Percentiles rank a stretch among this genome's conserved stretches.
phyloP scores from a whole-genome alignment of 371 early-diverging fungal genomes.

The Mortierella sp. region DNA sequence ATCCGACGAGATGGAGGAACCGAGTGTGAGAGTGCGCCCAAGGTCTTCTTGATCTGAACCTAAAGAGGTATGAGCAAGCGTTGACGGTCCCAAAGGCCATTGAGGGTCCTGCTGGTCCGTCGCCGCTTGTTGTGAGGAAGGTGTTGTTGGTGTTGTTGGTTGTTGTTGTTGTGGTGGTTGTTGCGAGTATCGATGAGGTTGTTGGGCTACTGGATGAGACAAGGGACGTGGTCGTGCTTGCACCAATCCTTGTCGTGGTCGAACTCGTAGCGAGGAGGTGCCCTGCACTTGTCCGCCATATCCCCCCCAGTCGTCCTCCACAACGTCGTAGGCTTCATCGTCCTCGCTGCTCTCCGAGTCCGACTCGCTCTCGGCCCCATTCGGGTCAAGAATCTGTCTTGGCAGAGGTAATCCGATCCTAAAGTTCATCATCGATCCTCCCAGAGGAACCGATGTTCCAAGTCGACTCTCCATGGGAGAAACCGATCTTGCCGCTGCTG shows the following conservation, averaged over 20 bases:
- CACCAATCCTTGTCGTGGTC: constrained; percentile 4
- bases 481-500: constrained; percentile 9
- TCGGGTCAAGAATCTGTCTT: constrained; percentile 33
- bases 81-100: constrained; percentile 3
- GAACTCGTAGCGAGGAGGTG: neutral
- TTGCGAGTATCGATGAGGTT: neutral
- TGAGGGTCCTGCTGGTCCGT: constrained; percentile 1
- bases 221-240: constrained; percentile 1
- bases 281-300: constrained; percentile 23
- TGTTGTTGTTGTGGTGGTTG: neutral
- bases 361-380: constrained; percentile 45
- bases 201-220: neutral
- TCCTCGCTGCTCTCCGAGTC: constrained; percentile 46
- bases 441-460: constrained; percentile 45
- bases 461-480: constrained; percentile 32
- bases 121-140: constrained; percentile 25
- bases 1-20: neutral
- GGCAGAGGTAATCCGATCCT: constrained; percentile 46
- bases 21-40: constrained; percentile 20
- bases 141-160: constrained; percentile 14
- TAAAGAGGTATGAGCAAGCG: constrained; percentile 52
- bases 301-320: constrained; percentile 34
- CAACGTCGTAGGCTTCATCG: constrained; percentile 37
- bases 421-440: constrained; percentile 36
- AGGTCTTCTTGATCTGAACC: constrained; percentile 40